These are phyloP conservation scores for Diutina mesorugosa DNA, from an alignment of 1,139 yeast species.

Conservation along the genomic window DNA sequence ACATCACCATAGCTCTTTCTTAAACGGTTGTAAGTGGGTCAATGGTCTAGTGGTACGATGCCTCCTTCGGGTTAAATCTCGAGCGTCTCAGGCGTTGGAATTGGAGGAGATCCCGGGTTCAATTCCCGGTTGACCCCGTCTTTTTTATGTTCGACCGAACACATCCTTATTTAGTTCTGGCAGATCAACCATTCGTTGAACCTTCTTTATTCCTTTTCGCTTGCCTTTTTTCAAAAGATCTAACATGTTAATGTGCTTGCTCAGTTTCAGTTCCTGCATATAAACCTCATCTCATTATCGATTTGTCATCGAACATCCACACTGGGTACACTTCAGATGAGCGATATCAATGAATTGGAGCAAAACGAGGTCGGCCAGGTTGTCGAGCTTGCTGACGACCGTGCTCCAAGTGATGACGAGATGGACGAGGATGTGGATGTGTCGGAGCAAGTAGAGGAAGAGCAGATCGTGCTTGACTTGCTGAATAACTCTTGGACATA, in stretches of 20 bases:
- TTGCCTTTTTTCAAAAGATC: too few relatives aligned
- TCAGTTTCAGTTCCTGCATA: not conserved
- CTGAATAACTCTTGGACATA: conserved; percentile 81
- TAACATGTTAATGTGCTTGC: not conserved
- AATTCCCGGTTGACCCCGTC: not conserved
- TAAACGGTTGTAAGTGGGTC: not conserved
- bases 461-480: conserved; percentile 44
- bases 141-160: too few relatives aligned
- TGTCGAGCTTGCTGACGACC: conserved; percentile 25
- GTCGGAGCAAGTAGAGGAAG: not conserved
- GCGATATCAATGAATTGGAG: conserved; percentile 20
- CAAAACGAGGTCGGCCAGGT: conserved; percentile 51
- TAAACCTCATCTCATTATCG: not conserved
- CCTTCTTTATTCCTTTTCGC: not conserved
- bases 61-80: not conserved
- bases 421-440: conserved; percentile 2
- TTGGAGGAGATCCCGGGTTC: not conserved
- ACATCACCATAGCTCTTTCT: too few relatives aligned
- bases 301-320: not conserved
- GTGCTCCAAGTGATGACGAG: conserved; percentile 18
- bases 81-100: not conserved
- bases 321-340: not conserved
- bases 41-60: not conserved
- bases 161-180: not conserved
- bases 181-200: not conserved